phyloP scores from a whole-genome alignment of 805 yeast species.

The Lachancea lanzarotensis region DNA sequence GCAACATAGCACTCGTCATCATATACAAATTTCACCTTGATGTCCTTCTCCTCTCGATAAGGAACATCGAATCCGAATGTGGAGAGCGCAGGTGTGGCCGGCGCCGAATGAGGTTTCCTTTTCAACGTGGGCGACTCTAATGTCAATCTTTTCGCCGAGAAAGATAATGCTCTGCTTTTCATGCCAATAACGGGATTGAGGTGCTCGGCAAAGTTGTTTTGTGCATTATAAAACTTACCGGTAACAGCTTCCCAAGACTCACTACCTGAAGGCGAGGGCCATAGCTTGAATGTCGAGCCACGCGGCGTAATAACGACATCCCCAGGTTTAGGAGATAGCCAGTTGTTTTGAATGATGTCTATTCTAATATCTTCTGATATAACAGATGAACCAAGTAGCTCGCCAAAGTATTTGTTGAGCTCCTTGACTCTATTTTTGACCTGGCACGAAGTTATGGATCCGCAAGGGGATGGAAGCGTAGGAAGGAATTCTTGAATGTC shows the following conservation, averaged over 20 bases:
- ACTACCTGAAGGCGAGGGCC: neutral
- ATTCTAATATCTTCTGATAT: slow-evolving; percentile 4
- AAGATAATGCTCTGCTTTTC: neutral
- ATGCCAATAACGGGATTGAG: neutral
- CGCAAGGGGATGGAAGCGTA: slow-evolving; percentile 9
- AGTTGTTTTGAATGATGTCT: slow-evolving; percentile 3
- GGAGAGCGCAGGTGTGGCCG: slow-evolving; percentile 2
- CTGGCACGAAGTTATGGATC: neutral
- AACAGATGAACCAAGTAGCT: slow-evolving; percentile 1
- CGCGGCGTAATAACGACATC: slow-evolving; percentile 9
- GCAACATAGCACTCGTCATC: slow-evolving; percentile 20
- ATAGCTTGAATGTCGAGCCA: slow-evolving; percentile 7
- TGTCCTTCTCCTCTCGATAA: neutral
- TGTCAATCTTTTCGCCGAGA: neutral
- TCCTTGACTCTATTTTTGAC: neutral
- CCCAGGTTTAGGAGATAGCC: slow-evolving; percentile 9
- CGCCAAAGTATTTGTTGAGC: slow-evolving; percentile 8
- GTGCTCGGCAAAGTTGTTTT: neutral
- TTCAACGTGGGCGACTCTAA: neutral
- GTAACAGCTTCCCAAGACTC: slow-evolving; percentile 2
- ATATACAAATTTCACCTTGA: slow-evolving; percentile 19
- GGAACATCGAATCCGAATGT: neutral
- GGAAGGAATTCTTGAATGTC: slow-evolving; percentile 4
- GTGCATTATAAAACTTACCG: neutral
- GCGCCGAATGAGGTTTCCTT: slow-evolving; percentile 1